These are phyloP conservation scores for Adansonia rubrostipa DNA, from an alignment of 441 rosid species.

Conservation along the genomic window DNA sequence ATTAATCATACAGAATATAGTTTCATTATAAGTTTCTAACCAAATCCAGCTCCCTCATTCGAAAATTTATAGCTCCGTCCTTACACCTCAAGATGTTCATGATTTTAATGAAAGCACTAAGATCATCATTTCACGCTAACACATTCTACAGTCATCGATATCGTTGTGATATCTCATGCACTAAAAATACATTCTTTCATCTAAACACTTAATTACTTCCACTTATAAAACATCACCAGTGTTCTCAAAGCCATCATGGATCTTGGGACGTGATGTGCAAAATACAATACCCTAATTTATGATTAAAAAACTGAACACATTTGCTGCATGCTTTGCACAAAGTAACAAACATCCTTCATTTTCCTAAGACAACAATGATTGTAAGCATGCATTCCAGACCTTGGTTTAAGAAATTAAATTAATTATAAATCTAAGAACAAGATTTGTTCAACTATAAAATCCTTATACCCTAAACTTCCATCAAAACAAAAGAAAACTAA, in stretches of 20 bases:
- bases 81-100: neutral
- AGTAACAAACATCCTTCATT: constrained; percentile 14
- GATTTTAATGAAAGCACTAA: constrained; percentile 7
- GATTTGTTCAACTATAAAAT: neutral
- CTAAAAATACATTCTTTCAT: neutral
- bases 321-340: neutral
- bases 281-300: neutral
- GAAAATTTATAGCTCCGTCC: neutral
- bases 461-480: neutral
- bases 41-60: neutral
- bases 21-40: constrained; percentile 6
- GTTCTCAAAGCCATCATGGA: constrained; percentile 9
- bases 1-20: neutral
- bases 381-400: neutral
- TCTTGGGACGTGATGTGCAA: neutral
- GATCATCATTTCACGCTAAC: neutral
- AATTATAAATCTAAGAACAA: neutral
- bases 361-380: neutral
- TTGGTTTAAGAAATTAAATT: neutral
- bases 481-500: neutral
- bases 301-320: neutral
- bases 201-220: constrained; percentile 11
- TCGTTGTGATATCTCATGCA: neutral
- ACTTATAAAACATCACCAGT: constrained; percentile 7
- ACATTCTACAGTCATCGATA: neutral